Conservation (phyloP, 805 yeast species). For the Trichomonascus vanleenenianus region DNA sequence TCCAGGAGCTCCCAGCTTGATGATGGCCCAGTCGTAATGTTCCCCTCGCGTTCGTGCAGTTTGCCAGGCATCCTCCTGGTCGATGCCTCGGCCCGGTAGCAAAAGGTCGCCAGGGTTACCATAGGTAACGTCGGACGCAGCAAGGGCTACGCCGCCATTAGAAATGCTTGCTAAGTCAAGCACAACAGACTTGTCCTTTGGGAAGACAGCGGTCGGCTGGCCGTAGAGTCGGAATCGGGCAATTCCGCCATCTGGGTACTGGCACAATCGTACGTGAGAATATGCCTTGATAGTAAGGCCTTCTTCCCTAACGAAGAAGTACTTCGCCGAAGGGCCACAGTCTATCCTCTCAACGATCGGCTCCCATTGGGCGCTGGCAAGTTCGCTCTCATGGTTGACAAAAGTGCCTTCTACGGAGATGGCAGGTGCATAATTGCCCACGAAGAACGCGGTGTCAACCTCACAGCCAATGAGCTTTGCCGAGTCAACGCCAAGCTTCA, state of each 20-base stretch:
- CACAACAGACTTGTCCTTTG: slow-evolving; percentile 37
- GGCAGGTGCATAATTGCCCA: slow-evolving; percentile 91
- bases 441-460: slow-evolving; percentile 88
- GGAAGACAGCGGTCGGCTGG: slow-evolving; percentile 59
- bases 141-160: slow-evolving; percentile 83
- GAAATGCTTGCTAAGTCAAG: slow-evolving; percentile 75
- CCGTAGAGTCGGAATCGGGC: slow-evolving; percentile 92
- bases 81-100: slow-evolving; percentile 89
- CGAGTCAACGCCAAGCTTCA: slow-evolving; percentile 74
- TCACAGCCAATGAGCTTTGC: slow-evolving; percentile 79
- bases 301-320: slow-evolving; percentile 44
- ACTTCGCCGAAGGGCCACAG: slow-evolving; percentile 87
- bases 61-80: slow-evolving; percentile 99
- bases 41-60: slow-evolving; percentile 80
- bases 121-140: slow-evolving; percentile 85
- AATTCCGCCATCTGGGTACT: slow-evolving; percentile 98
- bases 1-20: slow-evolving; percentile 69
- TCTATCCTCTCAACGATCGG: slow-evolving; percentile 57
- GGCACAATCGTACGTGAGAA: slow-evolving; percentile 75
- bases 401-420: slow-evolving; percentile 73
- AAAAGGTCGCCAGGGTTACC: slow-evolving; percentile 85
- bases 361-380: slow-evolving; percentile 50
- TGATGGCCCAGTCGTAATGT: slow-evolving; percentile 87
- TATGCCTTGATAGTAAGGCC: slow-evolving; percentile 51
- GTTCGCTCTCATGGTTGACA: slow-evolving; percentile 23